phyloP scores from a whole-genome alignment of 2,329 filamentous ascomycete species.

The Trichocomaceae sp. region DNA sequence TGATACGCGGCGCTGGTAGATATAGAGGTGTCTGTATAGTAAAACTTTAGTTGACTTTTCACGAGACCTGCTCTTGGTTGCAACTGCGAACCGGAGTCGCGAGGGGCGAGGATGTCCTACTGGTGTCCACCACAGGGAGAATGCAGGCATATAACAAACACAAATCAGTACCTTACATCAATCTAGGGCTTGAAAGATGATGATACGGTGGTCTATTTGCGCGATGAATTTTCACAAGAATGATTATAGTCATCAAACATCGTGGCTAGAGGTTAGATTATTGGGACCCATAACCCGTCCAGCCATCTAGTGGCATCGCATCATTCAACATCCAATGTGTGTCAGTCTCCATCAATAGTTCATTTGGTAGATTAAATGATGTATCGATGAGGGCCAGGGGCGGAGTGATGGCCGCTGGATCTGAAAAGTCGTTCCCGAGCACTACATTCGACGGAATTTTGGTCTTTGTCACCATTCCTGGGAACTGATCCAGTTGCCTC shows the following conservation, averaged over 20 bases:
- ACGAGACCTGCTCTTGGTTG: no score
- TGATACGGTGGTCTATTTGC: not conserved
- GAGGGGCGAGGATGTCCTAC: no score
- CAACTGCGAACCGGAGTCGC: no score
- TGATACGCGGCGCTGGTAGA: no score
- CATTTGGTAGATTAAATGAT: not conserved
- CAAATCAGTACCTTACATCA: no score
- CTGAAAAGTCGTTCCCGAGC: not conserved
- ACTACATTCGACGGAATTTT: not conserved
- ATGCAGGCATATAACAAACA: no score
- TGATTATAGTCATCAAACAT: not conserved
- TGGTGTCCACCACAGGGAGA: no score
- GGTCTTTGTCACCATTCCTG: not conserved
- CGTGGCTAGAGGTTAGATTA: not conserved
- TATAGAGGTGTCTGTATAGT: no score
- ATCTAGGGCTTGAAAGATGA: no score
- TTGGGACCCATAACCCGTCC: not conserved
- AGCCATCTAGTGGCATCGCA: not conserved
- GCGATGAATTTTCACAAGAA: not conserved
- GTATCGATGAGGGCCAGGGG: not conserved
- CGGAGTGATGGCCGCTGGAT: not conserved
- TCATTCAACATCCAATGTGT: not conserved
- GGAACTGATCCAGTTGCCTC: not conserved
- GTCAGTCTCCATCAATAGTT: not conserved
- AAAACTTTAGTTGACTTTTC: no score